Conservation (phyloP, 2,329 filamentous ascomycete species). For the Daldinia eschscholtzii region DNA sequence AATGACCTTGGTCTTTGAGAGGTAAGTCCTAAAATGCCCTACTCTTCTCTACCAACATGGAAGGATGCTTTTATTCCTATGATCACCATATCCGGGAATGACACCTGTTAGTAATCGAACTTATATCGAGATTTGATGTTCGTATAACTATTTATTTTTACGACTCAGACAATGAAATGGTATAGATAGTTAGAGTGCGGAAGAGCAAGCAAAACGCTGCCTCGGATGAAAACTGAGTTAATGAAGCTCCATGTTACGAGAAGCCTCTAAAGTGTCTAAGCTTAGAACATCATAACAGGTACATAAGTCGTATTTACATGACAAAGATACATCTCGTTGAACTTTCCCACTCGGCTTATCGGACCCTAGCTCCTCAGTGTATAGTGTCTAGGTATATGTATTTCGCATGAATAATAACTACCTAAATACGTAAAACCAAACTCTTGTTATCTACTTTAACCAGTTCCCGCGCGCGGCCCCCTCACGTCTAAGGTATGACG, state of each 20-base stretch:
- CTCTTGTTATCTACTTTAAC: not conserved
- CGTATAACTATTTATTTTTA: too few species aligned
- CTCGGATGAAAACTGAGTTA: not conserved
- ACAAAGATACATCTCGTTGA: not conserved
- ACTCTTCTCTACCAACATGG: not conserved
- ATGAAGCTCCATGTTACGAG: not conserved
- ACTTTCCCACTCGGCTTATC: not conserved
- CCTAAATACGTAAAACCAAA: not conserved
- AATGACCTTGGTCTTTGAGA: not conserved
- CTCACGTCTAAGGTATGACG: constrained; percentile 19
- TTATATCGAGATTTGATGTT: not conserved
- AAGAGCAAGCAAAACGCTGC: too few species aligned
- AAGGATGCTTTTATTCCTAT: not conserved
- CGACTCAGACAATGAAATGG: too few species aligned
- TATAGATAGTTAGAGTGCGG: too few species aligned
- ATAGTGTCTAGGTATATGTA: not conserved
- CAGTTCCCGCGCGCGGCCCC: not conserved
- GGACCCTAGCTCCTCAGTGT: too few species aligned
- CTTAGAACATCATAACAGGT: too few species aligned
- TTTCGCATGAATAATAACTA: not conserved
- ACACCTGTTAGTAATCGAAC: not conserved
- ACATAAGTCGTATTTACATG: too few species aligned
- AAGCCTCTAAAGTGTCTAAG: not conserved
- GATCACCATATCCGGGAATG: not conserved
- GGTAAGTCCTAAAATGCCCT: not conserved